Percentiles rank a stretch among this genome's conserved stretches.
Conservation (phyloP, 495 filamentous ascomycete genomes). For the Penicillium ochrochloron region DNA sequence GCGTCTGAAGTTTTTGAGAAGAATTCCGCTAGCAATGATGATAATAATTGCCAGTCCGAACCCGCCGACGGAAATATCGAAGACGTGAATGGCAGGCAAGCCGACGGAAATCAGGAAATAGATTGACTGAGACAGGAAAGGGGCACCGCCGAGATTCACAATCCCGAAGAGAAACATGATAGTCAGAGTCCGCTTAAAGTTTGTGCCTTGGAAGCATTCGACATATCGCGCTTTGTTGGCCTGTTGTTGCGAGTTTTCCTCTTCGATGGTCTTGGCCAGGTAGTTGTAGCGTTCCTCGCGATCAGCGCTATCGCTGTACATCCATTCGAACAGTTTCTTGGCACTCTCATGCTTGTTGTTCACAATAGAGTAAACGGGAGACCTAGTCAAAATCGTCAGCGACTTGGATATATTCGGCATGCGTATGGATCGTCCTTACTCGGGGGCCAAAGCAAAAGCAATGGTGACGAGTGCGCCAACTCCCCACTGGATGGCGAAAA, state of each 20-base stretch:
- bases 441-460: constrained; percentile 21
- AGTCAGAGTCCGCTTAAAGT: constrained; percentile 33
- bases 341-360: constrained; percentile 13
- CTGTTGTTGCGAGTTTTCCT: constrained; percentile 23
- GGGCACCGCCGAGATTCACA: constrained; percentile 26
- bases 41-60: constrained; percentile 33
- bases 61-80: constrained; percentile 32
- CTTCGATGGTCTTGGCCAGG: constrained; percentile 26
- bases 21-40: constrained; percentile 17
- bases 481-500: constrained; percentile 27
- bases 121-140: constrained; percentile 31
- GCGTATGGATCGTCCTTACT: constrained; percentile 19
- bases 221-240: constrained; percentile 21
- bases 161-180: constrained; percentile 32
- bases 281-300: constrained; percentile 24
- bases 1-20: constrained; percentile 15
- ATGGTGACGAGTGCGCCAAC: constrained; percentile 21
- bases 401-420: neutral
- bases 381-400: constrained; percentile 2
- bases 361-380: constrained; percentile 18
- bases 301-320: constrained; percentile 19
- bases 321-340: constrained; percentile 14
- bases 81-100: constrained; percentile 21
- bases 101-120: constrained; percentile 38
- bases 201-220: constrained; percentile 28